phyloP scores from a whole-genome alignment of 2,329 filamentous ascomycete genomes.

The Claviceps purpurea region DNA sequence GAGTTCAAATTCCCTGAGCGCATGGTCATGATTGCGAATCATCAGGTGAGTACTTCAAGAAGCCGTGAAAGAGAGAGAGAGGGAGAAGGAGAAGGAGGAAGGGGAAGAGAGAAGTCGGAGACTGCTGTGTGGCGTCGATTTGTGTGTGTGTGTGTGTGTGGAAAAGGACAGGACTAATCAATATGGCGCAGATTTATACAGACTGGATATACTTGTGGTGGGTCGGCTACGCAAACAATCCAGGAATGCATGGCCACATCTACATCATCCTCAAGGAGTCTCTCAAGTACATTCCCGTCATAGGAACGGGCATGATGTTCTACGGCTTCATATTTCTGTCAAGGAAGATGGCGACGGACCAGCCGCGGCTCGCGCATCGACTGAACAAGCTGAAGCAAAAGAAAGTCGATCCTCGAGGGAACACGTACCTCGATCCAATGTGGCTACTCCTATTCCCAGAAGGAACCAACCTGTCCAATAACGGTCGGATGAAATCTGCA shows the following conservation, averaged over 20 bases:
- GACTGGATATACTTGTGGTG: constrained; percentile 93
- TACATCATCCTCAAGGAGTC: constrained; percentile 89
- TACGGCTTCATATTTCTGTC: constrained; percentile 86
- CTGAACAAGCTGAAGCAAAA: constrained; percentile 53
- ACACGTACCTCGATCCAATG: constrained; percentile 59
- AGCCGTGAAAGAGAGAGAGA: no score
- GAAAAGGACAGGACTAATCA: neutral
- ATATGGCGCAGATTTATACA: constrained; percentile 52
- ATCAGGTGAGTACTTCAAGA: constrained; percentile 44
- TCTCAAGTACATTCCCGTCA: constrained; percentile 64
- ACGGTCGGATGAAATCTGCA: constrained; percentile 56
- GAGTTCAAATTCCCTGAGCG: constrained; percentile 71
- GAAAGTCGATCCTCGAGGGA: constrained; percentile 39
- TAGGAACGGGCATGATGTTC: constrained; percentile 72
- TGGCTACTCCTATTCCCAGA: constrained; percentile 84
- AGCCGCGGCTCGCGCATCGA: constrained; percentile 60
- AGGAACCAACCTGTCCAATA: constrained; percentile 66
- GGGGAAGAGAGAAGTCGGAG: neutral
- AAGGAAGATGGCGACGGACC: constrained; percentile 75
- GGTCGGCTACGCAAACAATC: constrained; percentile 68
- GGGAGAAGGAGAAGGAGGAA: neutral
- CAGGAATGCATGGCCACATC: constrained; percentile 69
- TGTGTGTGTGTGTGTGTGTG: no score
- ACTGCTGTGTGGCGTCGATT: constrained; percentile 8
- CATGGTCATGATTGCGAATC: constrained; percentile 74